Percentiles rank a stretch among this genome's conserved stretches.
These are phyloP conservation scores for Geotrichum cucujoidarum DNA, from an alignment of 1,139 yeast species.

Conservation along the genomic window DNA sequence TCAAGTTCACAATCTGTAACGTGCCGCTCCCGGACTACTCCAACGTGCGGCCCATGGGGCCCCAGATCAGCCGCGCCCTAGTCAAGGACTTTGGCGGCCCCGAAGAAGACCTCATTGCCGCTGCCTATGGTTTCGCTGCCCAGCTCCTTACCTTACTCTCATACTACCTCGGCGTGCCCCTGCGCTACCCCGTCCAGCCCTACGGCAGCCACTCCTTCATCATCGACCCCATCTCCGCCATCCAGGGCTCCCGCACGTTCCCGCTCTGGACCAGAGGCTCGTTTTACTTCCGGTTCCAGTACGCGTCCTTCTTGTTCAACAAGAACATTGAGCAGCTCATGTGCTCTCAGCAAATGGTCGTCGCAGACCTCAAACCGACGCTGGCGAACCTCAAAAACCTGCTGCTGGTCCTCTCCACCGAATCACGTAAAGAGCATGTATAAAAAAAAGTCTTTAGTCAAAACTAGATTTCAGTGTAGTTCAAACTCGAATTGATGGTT, in stretches of 20 bases:
- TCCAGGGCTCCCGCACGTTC: slow-evolving; percentile 42
- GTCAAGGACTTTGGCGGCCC: slow-evolving; percentile 23
- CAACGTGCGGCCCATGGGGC: slow-evolving; percentile 17
- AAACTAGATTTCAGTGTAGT: not conserved
- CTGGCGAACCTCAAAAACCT: slow-evolving; percentile 40
- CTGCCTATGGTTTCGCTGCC: slow-evolving; percentile 47
- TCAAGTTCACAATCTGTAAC: slow-evolving; percentile 39
- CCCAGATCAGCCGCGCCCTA: slow-evolving; percentile 6
- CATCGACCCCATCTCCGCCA: slow-evolving; percentile 46
- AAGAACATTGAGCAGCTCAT: slow-evolving; percentile 50
- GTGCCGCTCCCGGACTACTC: slow-evolving; percentile 28
- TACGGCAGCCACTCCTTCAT: slow-evolving; percentile 50
- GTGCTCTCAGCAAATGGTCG: slow-evolving; percentile 35
- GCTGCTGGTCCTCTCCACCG: slow-evolving; percentile 29
- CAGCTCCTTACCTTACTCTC: slow-evolving; percentile 44
- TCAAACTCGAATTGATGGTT: not conserved
- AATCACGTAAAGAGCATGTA: slow-evolving; percentile 2
- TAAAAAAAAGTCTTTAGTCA: not conserved
- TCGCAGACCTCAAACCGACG: slow-evolving; percentile 39
- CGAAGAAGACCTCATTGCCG: slow-evolving; percentile 43
- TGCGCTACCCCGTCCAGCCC: slow-evolving; percentile 49
- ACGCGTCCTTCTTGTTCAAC: slow-evolving; percentile 46
- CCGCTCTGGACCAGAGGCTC: slow-evolving; percentile 50
- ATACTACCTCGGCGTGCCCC: slow-evolving; percentile 43
- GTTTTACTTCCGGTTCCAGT: slow-evolving; percentile 48